Conservation (phyloP, 1,284 basidiomycete genomes). For the Stygiomarasmius scandens region DNA sequence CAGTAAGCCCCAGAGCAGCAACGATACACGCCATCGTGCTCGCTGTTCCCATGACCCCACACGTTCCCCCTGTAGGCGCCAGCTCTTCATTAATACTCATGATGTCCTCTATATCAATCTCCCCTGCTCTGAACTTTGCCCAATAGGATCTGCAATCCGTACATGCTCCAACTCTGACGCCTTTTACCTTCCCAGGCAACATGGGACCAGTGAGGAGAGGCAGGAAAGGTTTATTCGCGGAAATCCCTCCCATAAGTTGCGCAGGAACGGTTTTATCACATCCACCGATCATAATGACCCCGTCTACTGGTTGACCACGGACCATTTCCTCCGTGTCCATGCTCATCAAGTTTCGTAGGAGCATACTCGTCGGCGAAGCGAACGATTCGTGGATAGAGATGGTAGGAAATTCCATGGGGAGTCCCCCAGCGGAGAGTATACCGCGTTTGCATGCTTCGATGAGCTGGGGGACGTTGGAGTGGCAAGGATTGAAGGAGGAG, state of each 20-base stretch:
- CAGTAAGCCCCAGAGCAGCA: slow-evolving; percentile 20
- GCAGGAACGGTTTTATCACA: slow-evolving; percentile 23
- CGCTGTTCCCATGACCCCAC: slow-evolving; percentile 22
- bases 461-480: slow-evolving; percentile 21
- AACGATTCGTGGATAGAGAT: slow-evolving; percentile 20
- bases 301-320: slow-evolving; percentile 21
- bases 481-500: slow-evolving; percentile 21
- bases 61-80: slow-evolving; percentile 21
- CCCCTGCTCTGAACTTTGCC: slow-evolving; percentile 19
- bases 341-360: slow-evolving; percentile 20
- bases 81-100: slow-evolving; percentile 20
- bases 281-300: slow-evolving; percentile 20
- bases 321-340: slow-evolving; percentile 24
- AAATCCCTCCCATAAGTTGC: slow-evolving; percentile 22
- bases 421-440: slow-evolving; percentile 17
- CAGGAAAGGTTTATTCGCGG: slow-evolving; percentile 19
- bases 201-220: slow-evolving; percentile 21
- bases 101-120: slow-evolving; percentile 22
- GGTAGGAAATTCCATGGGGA: slow-evolving; percentile 22
- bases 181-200: slow-evolving; percentile 20
- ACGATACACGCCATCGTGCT: slow-evolving; percentile 21
- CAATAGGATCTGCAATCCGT: slow-evolving; percentile 21
- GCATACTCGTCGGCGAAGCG: slow-evolving; percentile 20
- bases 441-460: slow-evolving; percentile 21
- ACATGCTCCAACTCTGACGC: slow-evolving; percentile 18